phyloP scores from a whole-genome alignment of 1,284 basidiomycete genomes.

The Leccinum huronense region DNA sequence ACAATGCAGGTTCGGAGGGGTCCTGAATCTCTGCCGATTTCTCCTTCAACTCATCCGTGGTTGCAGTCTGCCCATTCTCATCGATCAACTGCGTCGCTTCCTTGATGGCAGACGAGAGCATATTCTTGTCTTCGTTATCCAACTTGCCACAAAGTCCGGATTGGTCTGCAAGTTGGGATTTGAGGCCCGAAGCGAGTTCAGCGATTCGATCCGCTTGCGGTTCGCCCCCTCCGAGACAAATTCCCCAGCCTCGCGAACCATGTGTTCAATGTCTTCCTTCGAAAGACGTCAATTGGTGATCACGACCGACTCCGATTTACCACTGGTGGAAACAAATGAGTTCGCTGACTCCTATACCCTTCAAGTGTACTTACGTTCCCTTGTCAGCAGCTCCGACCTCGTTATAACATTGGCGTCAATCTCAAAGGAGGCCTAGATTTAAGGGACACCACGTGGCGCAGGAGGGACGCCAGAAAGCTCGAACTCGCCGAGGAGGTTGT shows the following conservation, averaged over 20 bases:
- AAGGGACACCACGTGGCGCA: slow-evolving; percentile 92
- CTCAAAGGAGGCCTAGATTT: slow-evolving; percentile 94
- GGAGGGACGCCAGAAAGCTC: slow-evolving; percentile 92
- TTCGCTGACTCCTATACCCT: background rate
- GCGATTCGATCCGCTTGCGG: slow-evolving; percentile 87
- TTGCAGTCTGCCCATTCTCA: slow-evolving; percentile 72
- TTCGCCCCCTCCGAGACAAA: slow-evolving; percentile 84
- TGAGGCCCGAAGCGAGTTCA: slow-evolving; percentile 82
- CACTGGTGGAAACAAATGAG: slow-evolving; percentile 33
- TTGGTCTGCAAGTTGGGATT: slow-evolving; percentile 82
- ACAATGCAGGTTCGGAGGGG: slow-evolving; percentile 25
- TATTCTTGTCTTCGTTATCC: slow-evolving; percentile 86
- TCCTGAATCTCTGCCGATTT: slow-evolving; percentile 75
- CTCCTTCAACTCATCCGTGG: slow-evolving; percentile 89
- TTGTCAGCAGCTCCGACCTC: slow-evolving; percentile 86
- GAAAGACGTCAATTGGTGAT: slow-evolving; percentile 86
- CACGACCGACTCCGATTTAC: slow-evolving; percentile 85
- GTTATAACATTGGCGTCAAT: slow-evolving; percentile 93
- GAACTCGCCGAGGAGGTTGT: slow-evolving; percentile 96
- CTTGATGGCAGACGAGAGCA: slow-evolving; percentile 79
- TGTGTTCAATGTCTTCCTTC: slow-evolving; percentile 87
- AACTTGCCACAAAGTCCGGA: slow-evolving; percentile 92
- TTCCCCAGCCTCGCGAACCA: slow-evolving; percentile 91
- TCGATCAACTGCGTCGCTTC: slow-evolving; percentile 93
- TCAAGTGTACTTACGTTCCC: slow-evolving; percentile 66